These are phyloP conservation scores for Globisporangium orthogonon DNA, from an alignment of 352 stramenopile genomes.

Conservation along the genomic window DNA sequence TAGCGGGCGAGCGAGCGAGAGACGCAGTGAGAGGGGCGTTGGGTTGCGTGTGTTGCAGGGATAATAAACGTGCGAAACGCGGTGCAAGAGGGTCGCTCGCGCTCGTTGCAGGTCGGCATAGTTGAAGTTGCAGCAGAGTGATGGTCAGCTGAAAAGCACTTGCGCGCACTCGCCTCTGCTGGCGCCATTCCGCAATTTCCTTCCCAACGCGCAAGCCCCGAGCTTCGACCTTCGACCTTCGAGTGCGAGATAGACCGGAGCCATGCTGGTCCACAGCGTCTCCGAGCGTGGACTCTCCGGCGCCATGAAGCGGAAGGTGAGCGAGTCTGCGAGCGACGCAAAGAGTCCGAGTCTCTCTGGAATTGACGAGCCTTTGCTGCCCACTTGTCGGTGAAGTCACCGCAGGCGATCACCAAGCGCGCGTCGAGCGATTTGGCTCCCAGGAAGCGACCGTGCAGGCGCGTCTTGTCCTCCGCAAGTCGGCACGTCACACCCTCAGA, in stretches of 20 bases:
- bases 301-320: background rate
- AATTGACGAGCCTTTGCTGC: background rate
- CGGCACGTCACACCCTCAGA: background rate
- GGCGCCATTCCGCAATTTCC: slow-evolving; percentile 7
- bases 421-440: background rate
- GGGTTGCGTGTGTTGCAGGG: background rate
- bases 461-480: background rate
- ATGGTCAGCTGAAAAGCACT: background rate
- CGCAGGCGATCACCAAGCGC: background rate
- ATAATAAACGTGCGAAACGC: background rate
- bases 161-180: background rate
- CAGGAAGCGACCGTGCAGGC: slow-evolving; percentile 1
- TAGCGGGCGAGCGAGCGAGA: slow-evolving; percentile 14
- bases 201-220: background rate
- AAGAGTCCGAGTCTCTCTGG: background rate
- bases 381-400: background rate
- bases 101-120: background rate
- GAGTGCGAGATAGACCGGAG: background rate
- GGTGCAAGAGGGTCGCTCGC: too few species aligned
- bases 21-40: background rate
- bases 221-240: background rate
- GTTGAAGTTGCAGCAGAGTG: slow-evolving; percentile 10
- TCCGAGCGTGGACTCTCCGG: background rate
- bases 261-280: background rate
- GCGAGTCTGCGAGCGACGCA: background rate